Evolutionary conservation across 2,329 filamentous ascomycete genomes (phyloP).

Genomic region (Microcera coccophila): DNA sequence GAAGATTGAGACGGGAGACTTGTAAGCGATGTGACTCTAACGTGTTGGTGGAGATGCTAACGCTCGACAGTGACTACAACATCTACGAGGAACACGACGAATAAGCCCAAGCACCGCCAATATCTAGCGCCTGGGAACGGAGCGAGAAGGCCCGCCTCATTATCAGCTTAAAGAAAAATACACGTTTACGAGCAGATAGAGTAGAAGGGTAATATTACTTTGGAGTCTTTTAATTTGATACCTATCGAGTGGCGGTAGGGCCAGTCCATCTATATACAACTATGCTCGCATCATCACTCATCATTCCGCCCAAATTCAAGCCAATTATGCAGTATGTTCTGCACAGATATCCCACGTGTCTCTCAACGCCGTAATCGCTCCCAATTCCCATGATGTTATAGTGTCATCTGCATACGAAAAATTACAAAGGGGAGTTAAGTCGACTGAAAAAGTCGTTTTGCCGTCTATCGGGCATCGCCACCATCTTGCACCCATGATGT

Average conservation of each 20-base stretch:
- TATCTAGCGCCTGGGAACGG: no score
- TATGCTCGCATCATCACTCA: constrained; percentile 26
- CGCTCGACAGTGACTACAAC: neutral
- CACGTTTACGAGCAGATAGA: neutral
- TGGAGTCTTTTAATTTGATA: constrained; percentile 13
- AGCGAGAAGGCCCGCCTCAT: neutral
- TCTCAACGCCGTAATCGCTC: constrained; percentile 22
- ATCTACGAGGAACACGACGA: constrained; percentile 2
- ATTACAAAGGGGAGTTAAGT: constrained; percentile 20
- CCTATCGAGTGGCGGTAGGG: constrained; percentile 23
- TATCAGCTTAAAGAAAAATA: neutral
- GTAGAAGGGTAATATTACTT: neutral
- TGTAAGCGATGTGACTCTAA: constrained; percentile 34
- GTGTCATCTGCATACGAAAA: constrained; percentile 18
- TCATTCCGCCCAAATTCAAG: constrained; percentile 21
- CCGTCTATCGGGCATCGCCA: neutral
- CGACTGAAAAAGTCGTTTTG: constrained; percentile 4
- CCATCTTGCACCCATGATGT: neutral
- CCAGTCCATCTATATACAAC: constrained; percentile 30
- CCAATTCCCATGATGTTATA: constrained; percentile 17
- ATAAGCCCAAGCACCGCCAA: no score
- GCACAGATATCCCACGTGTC: constrained; percentile 15
- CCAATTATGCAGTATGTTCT: constrained; percentile 22
- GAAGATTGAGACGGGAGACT: constrained; percentile 34
- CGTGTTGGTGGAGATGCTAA: neutral